phyloP scores from a whole-genome alignment of 2,329 filamentous ascomycete genomes.

The Trichoderma sp. region DNA sequence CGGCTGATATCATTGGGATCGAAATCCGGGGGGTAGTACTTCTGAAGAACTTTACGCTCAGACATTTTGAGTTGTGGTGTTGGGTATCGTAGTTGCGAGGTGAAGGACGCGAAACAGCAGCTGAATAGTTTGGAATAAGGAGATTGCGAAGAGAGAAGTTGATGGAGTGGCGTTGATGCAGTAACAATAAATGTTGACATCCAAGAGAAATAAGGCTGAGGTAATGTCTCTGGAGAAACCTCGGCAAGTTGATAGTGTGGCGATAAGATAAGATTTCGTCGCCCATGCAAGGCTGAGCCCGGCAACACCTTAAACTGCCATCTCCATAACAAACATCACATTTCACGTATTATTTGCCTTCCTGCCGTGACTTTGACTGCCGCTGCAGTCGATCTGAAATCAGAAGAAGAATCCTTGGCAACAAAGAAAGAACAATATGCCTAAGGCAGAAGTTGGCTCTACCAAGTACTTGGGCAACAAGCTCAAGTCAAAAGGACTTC shows the following conservation, averaged over 20 bases:
- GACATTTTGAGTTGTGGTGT: constrained; percentile 59
- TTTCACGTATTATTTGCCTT: background rate
- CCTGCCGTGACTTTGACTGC: background rate
- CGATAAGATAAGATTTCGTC: constrained; percentile 21
- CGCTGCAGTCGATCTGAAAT: background rate
- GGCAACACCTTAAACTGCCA: background rate
- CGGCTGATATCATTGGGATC: constrained; percentile 79
- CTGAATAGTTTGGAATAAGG: background rate
- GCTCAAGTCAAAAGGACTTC: constrained; percentile 76
- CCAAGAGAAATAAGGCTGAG: constrained; percentile 2
- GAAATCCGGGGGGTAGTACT: constrained; percentile 75
- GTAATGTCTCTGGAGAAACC: background rate
- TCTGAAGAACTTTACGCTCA: constrained; percentile 75
- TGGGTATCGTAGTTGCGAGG: background rate
- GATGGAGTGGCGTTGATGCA: constrained; percentile 1
- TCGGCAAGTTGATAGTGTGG: background rate
- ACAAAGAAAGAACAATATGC: constrained; percentile 62
- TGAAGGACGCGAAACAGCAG: background rate
- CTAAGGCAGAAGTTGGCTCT: constrained; percentile 85
- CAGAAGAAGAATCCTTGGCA: background rate
- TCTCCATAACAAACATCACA: background rate
- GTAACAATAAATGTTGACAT: constrained; percentile 3
- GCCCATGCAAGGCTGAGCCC: constrained; percentile 20
- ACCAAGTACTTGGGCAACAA: constrained; percentile 90
- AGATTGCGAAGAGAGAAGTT: background rate